Conservation (phyloP, 2,329 filamentous ascomycete genomes). For the Apiospora koreana region DNA sequence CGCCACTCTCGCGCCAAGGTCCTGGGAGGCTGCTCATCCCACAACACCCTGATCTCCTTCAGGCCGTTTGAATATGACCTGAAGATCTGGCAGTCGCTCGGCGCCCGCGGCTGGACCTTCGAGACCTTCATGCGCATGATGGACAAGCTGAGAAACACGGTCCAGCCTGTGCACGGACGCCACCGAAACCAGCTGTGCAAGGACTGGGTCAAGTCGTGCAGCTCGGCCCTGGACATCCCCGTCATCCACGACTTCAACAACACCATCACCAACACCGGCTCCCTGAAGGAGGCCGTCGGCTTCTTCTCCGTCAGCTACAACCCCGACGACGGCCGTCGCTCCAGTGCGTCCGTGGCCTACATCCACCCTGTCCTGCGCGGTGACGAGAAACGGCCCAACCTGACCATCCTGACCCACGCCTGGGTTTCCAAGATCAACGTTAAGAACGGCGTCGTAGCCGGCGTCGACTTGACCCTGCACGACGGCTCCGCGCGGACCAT, state of each 20-base stretch:
- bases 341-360: conserved; percentile 87
- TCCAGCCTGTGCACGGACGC: conserved; percentile 82
- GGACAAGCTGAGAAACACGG: conserved; percentile 84
- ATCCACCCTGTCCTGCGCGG: conserved; percentile 88
- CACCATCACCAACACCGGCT: conserved; percentile 73
- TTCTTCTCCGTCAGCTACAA: conserved; percentile 94
- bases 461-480: conserved; percentile 66
- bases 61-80: conserved; percentile 88
- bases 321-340: conserved; percentile 81
- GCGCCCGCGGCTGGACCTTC: conserved; percentile 85
- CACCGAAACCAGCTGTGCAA: conserved; percentile 90
- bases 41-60: conserved; percentile 94
- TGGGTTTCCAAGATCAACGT: conserved; percentile 85
- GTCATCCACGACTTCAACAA: conserved; percentile 85
- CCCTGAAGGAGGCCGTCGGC: conserved; percentile 74
- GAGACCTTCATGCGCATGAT: conserved; percentile 79
- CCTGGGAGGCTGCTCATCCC: conserved; percentile 86
- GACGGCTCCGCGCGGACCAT: conserved; percentile 56
- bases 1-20: conserved; percentile 92
- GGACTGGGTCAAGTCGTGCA: conserved; percentile 85
- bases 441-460: conserved; percentile 67
- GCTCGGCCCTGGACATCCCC: conserved; percentile 76
- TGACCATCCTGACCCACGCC: conserved; percentile 84
- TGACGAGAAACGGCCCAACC: conserved; percentile 78
- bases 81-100: conserved; percentile 78